Base-by-base conservation (phyloP, 2,329 filamentous ascomycete species). In the Huntiella decipiens region DNA sequence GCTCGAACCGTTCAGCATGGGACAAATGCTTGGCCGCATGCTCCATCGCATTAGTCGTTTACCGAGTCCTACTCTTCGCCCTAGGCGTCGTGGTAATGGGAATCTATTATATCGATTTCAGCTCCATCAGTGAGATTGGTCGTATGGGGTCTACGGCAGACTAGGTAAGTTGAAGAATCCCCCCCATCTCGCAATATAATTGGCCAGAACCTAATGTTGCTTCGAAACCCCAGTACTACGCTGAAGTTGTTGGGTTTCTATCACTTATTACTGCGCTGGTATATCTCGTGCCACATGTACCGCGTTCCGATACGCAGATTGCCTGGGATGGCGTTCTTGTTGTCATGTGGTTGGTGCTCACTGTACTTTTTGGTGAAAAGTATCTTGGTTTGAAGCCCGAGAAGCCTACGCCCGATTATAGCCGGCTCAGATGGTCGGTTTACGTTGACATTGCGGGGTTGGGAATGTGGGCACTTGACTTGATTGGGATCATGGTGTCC, bases 101-200 rank as follows among this genome's bases (percentile, higher is more conserved):
- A n/a, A 38, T 48, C 7, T 48, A 48, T 39, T 43, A 35, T n/a
- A 45, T 48, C 31, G 46, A 48, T 38, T 44, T 48, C 37, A 48
- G 38, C 36, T 39, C 36, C 16, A 43, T 38, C 5, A 36, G 38
- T 32, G 43, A 43, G 12, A 43, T 43, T 13, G 31, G 28, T 6
- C 38, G 40, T 31, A 37, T 43, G 19, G 41, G 43, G 8, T 43
- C 46, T 13, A 37, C 41, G n/a, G 28, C 45, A 12, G 46, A 48
- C 17, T 48, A 48, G 46, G 46, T 48, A 39, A 36, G 37, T 39
- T 13, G 15, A 33, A 4, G 8, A 10, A 32, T 7, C 35, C 31
- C 3, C 3, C 13, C 35, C 34, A 31, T 8, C 11, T 17, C 13
- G 8, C 36, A 11, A 28, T 38, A 31, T 8, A 4, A 11, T 17